Evolutionary conservation across 768 basidiomycete genomes (phyloP).

Genomic region (Leccinum arenicola): DNA sequence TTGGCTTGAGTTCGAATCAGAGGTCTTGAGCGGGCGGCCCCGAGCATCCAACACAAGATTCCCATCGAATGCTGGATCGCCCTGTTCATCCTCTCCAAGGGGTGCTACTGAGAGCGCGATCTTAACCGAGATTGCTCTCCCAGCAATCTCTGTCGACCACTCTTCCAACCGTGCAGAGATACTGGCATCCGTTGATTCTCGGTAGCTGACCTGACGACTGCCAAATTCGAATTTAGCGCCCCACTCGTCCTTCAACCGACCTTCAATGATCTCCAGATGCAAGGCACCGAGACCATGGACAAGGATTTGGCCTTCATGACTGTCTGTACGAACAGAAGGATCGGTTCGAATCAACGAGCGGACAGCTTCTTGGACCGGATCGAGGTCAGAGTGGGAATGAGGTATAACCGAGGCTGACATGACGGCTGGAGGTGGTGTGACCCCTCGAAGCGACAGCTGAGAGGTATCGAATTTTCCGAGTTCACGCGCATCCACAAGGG

Average conservation of each 20-base stretch:
- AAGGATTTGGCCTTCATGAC: slow-evolving; percentile 79
- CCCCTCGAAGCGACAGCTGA: slow-evolving; percentile 51
- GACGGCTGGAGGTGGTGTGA: slow-evolving; percentile 76
- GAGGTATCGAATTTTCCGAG: slow-evolving; percentile 34
- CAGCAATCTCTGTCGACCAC: slow-evolving; percentile 65
- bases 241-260: slow-evolving; percentile 80
- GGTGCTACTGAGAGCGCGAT: slow-evolving; percentile 56
- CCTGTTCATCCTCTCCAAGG: slow-evolving; percentile 51
- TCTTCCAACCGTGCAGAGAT: slow-evolving; percentile 34
- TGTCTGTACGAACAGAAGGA: slow-evolving; percentile 80
- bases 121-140: slow-evolving; percentile 48
- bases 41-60: slow-evolving; percentile 63
- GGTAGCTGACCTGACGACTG: slow-evolving; percentile 73
- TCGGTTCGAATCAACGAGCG: slow-evolving; percentile 76
- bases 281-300: slow-evolving; percentile 82
- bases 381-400: slow-evolving; percentile 73
- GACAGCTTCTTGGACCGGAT: slow-evolving; percentile 75
- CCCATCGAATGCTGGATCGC: slow-evolving; percentile 72
- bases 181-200: slow-evolving; percentile 48
- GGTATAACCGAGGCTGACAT: slow-evolving; percentile 84
- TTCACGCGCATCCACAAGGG: slow-evolving; percentile 57
- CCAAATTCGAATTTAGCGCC: slow-evolving; percentile 75
- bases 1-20: slow-evolving; percentile 44
- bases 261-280: slow-evolving; percentile 86
- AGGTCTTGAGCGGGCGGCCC: slow-evolving; percentile 49